Evolutionary conservation across 2,329 filamentous ascomycete species (phyloP).

Genomic region (Aspergillus melleus): DNA sequence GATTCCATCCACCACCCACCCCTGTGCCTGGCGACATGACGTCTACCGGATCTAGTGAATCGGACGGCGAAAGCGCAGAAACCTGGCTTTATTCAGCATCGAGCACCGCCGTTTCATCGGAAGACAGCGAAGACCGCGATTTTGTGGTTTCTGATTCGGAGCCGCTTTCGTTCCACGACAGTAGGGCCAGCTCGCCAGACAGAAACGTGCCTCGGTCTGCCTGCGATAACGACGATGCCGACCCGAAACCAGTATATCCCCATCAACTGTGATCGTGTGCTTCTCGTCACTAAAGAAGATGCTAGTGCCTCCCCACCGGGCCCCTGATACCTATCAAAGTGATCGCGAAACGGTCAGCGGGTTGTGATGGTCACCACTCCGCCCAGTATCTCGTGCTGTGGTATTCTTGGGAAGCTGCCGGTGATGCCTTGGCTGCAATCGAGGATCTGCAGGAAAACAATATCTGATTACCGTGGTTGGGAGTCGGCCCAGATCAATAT

Average conservation of each 20-base stretch:
- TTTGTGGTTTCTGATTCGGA: slow-evolving; percentile 9
- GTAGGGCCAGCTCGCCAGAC: background rate
- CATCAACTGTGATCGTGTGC: background rate
- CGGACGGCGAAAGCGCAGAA: background rate
- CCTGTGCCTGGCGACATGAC: background rate
- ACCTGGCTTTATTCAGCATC: background rate
- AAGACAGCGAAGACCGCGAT: slow-evolving; percentile 7
- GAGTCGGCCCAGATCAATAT: background rate
- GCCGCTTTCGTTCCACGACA: slow-evolving; percentile 1
- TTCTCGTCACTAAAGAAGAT: background rate
- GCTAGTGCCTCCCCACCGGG: background rate
- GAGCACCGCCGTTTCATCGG: slow-evolving; percentile 1
- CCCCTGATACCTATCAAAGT: slow-evolving; percentile 7
- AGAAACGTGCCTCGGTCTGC: background rate
- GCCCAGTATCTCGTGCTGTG: slow-evolving; percentile 7
- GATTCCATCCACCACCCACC: background rate
- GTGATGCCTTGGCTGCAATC: background rate
- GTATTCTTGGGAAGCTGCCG: slow-evolving; percentile 9
- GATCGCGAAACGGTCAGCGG: slow-evolving; percentile 2
- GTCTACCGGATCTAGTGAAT: background rate
- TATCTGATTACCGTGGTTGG: background rate
- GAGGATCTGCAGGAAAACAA: background rate
- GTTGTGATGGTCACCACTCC: slow-evolving; percentile 1
- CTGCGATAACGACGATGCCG: background rate
- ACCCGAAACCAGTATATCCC: background rate